phyloP scores from a whole-genome alignment of 148 eudicot genomes.

The Arbutus unedo region DNA sequence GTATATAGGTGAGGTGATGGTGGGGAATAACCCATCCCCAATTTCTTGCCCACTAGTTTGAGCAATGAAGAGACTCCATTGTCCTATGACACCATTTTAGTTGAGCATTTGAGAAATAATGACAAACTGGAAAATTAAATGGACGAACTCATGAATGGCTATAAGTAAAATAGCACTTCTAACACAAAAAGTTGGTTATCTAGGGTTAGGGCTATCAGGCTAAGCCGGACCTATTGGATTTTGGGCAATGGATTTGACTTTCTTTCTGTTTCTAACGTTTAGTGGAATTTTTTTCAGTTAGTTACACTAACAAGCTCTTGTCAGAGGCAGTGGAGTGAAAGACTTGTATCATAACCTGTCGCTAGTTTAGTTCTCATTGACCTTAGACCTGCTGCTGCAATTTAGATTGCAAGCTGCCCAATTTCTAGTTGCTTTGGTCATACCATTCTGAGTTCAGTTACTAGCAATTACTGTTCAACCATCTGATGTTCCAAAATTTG shows the following conservation, averaged over 20 bases:
- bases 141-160: neutral
- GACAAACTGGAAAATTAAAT: neutral
- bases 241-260: neutral
- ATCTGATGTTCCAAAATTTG: neutral
- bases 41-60: neutral
- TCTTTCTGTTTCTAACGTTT: neutral
- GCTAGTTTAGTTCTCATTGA: neutral
- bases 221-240: neutral
- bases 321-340: neutral
- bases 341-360: neutral
- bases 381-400: neutral
- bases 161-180: neutral
- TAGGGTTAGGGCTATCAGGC: neutral
- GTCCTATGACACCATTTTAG: neutral
- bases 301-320: neutral
- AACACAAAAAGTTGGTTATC: neutral
- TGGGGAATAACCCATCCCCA: neutral
- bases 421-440: neutral
- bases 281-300: neutral
- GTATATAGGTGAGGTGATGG: no score
- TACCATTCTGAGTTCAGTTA: slow-evolving; percentile 4
- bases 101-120: neutral
- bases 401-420: neutral
- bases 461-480: slow-evolving; percentile 1
- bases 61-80: neutral